These are phyloP conservation scores for Eucalyptus caleyi DNA, from an alignment of 345 rosid genomes.

Conservation along the genomic window DNA sequence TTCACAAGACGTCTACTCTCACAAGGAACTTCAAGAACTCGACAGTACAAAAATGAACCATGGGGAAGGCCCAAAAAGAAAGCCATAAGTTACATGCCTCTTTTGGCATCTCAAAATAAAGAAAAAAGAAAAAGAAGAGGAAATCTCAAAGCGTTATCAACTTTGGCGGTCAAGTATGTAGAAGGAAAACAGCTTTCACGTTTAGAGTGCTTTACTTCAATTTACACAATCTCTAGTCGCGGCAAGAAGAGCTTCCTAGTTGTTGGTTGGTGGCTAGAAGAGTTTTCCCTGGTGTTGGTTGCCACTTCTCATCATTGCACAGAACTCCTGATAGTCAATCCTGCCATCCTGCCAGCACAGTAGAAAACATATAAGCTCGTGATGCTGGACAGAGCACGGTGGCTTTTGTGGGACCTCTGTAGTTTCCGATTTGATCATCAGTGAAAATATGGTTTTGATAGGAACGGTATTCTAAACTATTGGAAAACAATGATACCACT, in stretches of 20 bases:
- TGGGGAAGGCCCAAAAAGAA: not conserved
- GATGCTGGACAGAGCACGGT: not conserved
- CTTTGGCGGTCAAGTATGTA: not conserved
- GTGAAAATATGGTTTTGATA: not conserved
- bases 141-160: not conserved
- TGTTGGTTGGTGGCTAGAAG: conserved; percentile 4
- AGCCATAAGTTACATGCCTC: not conserved
- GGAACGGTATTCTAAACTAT: not conserved
- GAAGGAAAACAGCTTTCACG: not conserved
- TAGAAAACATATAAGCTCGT: not conserved
- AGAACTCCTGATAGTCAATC: conserved; percentile 78
- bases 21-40: not conserved
- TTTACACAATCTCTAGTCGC: not conserved
- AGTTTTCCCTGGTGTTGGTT: conserved; percentile 38
- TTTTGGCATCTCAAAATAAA: not conserved
- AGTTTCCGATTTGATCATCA: not conserved
- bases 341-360: conserved; percentile 60
- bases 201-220: not conserved
- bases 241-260: not conserved
- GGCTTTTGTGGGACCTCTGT: not conserved
- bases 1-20: not conserved
- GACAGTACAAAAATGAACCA: not conserved
- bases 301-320: conserved; percentile 85
- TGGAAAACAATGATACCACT: not conserved
- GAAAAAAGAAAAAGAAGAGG: not conserved